Conservation (phyloP, 495 filamentous ascomycete genomes). For the Parachaetomium inaequale region DNA sequence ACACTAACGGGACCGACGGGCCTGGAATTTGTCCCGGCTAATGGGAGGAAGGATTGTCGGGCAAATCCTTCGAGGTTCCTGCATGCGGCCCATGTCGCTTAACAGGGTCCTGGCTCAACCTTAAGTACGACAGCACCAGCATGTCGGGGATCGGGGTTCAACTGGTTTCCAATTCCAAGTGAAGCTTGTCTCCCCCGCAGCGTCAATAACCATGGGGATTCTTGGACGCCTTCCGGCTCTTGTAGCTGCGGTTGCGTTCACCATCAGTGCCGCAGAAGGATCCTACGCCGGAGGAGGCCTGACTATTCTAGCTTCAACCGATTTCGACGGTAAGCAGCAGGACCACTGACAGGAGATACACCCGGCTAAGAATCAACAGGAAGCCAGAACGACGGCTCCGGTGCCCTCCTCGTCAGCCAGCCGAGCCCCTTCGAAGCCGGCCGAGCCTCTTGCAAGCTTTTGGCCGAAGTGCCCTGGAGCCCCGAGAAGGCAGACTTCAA, state of each 20-base stretch:
- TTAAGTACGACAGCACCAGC: background rate
- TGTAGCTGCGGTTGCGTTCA: background rate
- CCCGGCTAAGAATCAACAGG: slow-evolving; percentile 13
- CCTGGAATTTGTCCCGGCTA: background rate
- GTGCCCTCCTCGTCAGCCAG: slow-evolving; percentile 31
- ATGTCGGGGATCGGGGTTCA: background rate
- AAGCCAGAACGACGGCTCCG: slow-evolving; percentile 24
- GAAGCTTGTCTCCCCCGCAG: background rate
- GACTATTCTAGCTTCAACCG: slow-evolving; percentile 31
- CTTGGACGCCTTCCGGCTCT: background rate
- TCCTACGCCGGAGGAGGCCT: slow-evolving; percentile 28
- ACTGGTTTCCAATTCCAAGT: background rate
- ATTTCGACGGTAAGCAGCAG: slow-evolving; percentile 24
- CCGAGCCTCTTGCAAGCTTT: slow-evolving; percentile 22
- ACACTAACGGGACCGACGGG: background rate
- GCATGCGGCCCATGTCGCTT: background rate
- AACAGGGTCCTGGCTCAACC: background rate
- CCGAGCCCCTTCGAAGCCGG: slow-evolving; percentile 22
- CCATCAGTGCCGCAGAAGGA: background rate
- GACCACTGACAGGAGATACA: background rate
- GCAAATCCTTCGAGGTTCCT: background rate
- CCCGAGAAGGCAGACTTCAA: slow-evolving; percentile 31
- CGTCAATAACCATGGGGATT: background rate
- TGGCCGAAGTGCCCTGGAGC: slow-evolving; percentile 32
- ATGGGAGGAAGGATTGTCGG: background rate